Base-by-base conservation (phyloP, 345 rosid species). In the Carallia brachiata region DNA sequence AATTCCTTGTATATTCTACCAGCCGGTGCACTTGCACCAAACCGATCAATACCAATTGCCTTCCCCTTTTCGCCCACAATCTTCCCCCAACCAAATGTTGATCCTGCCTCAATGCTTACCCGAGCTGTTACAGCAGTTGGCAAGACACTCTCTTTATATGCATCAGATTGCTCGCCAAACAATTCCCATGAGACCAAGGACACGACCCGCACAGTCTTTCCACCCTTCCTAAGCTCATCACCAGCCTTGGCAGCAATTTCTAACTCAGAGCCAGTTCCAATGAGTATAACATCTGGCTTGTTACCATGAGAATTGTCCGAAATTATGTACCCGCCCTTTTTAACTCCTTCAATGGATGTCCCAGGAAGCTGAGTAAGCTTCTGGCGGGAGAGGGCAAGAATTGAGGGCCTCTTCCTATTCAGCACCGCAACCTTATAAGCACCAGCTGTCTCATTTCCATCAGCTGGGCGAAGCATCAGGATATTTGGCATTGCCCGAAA, bases 401-500 rank as follows among this genome's bases (percentile, higher is more conserved):
- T 61, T 15, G 99, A 92, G 12, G 99, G 98, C 63, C 86, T 89
- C 81, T 96, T 92, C 61, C 87, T 81, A 77, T 83, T 96, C 53
- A 77, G 74, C 48, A 90, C 87, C 10, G 97, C 99, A 61, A 92
- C 87, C 64, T 81, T 92, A 84, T 96, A 96, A 1, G 98, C 91
- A 15, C 98, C 98, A 10, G 99, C 96, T 28, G 98, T 96, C 74
- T 96, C 99, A 48, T 86, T 92, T 53, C 98, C 99, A 36, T 96
- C 99, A 66, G 99, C 99, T 19, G 99, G 99, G 57, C 99, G 98
- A 79, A 96, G 84, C 99, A 96, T 96, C 54, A 96, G 75, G 36
- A 84, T 73, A 82, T 92, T 96, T 47, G 99, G 99, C 98, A 96
- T 96, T 44, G 99, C 99, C 61, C 99, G 95, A 90, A 96, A 92